Evolutionary conservation across 805 yeast genomes (phyloP), one percentile per base, ranked within the genome.

Genomic region (Schwanniomyces sp.): DNA sequence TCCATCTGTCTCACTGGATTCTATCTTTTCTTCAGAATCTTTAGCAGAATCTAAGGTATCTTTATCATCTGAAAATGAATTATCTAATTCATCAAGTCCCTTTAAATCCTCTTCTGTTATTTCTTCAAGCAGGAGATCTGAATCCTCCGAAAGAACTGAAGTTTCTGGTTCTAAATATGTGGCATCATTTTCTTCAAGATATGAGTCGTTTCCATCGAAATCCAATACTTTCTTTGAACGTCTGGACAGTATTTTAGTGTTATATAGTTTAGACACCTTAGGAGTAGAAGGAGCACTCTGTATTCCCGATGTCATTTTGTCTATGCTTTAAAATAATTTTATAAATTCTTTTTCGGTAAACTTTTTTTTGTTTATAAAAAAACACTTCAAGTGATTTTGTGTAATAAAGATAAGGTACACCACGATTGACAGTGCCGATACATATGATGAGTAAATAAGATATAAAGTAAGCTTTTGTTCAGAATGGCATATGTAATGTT

Each of bases 131-230:
- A 50, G 62, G 2, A 51, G 59, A 7, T 51, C 55, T 17, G 52
- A 56, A 17, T 52, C 57, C 7, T 58, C 63, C 21, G 52, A 50
- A 1, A 52, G 43, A 17, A 48, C 46, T 6, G 58, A 47, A 28
- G 65, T 58, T 21, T 61, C 66, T 34, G 55, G 49, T 42, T 58
- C 56, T 7, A 66, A 55, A 48, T 65, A 72, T 1, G 78, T 65
- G 40, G 57, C 61, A 52, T 73, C 78, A 7, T 72, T 71, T 36
- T 70, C 74, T 48, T 72, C 76, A 29, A 67, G 51, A 46, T 63
- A 67, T 14, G 70, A 56, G 18, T 57, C 58, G 43, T 69, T 67
- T 7, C 57, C 48, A 39, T 58, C 63, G 34, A 53, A 52, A 44
- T 52, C 51, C 28, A 53, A 41, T 2, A 16, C 17, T 16, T 32